Evolutionary conservation across 2,329 filamentous ascomycete genomes (phyloP), one percentile per base, ranked within the genome.

Genomic region (Alternaria conjuncta): DNA sequence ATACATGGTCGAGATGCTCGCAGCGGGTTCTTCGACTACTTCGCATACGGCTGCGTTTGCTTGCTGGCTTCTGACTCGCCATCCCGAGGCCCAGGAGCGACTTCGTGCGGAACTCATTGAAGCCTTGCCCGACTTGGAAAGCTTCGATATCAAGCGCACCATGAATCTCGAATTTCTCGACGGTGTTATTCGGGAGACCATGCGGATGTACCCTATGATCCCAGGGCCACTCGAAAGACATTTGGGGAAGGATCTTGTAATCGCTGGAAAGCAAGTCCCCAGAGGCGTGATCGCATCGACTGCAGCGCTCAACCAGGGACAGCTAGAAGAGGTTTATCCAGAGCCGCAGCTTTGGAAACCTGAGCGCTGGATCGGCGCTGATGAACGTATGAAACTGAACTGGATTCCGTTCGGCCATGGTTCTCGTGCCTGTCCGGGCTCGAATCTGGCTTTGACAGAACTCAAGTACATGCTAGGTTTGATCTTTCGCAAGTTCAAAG

Each of bases 1-100:
- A 11, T 61, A 61, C 30, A 56, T 61, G 58, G 58, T 56, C 15
- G 58, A 61, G 21, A 61, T 56, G 58, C 47, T 61, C 28, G 58
- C 58, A 15, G 58, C 58, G 43, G 58, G 58, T 9, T 61, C 58
- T 2, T 61, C 58, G 8, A 61, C 58, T 47, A 61, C 58, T 49
- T 61, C 58, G 26, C 51, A 61, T 25, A 61, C 58, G 5, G 58
- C 51, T 13, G 58, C 58, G 18, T 61, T 61, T 20, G 51, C 58
- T 43, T 61, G 58, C 45, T 61, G 44, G 58, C 44, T 61, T 7
- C 28, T 56, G 6, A 28, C 58, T 50, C 58, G 58, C 12, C 13
- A 61, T 21, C 10, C 10, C 13, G 18, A 50, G 10, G 25, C 23
- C n/a, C 58, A 56, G n/a, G 43, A 55, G 32, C 32, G 32, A 36